Conservation (phyloP, 2,329 filamentous ascomycete genomes). For the Colletotrichum eleusines region DNA sequence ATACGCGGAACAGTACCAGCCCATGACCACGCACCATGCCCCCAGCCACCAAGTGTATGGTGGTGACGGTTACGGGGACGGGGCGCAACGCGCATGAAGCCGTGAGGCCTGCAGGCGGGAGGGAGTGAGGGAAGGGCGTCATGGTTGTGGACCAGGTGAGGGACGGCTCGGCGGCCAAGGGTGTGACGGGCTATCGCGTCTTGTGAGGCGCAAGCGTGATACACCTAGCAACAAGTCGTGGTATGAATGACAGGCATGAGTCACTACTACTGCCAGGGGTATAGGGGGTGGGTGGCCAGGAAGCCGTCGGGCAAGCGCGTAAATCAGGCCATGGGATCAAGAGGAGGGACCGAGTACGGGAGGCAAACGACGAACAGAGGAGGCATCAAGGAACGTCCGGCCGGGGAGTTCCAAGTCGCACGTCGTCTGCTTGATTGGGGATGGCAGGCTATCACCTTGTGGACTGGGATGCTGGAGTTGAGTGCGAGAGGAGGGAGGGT, state of each 20-base stretch:
- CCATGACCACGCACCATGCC: conserved; percentile 52
- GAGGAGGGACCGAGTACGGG: conserved; percentile 9
- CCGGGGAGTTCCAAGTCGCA: conserved; percentile 17
- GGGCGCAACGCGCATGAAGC: conserved; percentile 56
- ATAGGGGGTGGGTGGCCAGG: background rate
- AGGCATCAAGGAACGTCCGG: conserved; percentile 15
- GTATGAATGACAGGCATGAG: conserved; percentile 25
- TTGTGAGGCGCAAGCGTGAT: conserved; percentile 28
- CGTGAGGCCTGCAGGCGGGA: conserved; percentile 21
- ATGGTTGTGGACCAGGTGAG: conserved; percentile 18
- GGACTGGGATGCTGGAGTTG: conserved; percentile 8
- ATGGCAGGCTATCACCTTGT: conserved; percentile 11
- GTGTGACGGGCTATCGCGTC: conserved; percentile 33
- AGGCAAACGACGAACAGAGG: conserved; percentile 2
- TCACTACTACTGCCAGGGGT: conserved; percentile 22
- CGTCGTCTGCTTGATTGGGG: conserved; percentile 37
- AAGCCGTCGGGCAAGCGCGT: conserved; percentile 24
- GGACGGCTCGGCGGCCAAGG: background rate
- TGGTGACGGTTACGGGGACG: conserved; percentile 56
- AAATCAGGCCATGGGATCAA: conserved; percentile 32
- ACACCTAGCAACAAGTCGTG: conserved; percentile 4
- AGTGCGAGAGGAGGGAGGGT: conserved; percentile 1
- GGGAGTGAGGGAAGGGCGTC: conserved; percentile 21
- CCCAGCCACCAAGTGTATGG: conserved; percentile 57
- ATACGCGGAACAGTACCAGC: conserved; percentile 55